Percentiles rank a stretch among this genome's conserved stretches.
phyloP scores from a whole-genome alignment of 148 eudicot genomes.

The Gaultheria prostrata region DNA sequence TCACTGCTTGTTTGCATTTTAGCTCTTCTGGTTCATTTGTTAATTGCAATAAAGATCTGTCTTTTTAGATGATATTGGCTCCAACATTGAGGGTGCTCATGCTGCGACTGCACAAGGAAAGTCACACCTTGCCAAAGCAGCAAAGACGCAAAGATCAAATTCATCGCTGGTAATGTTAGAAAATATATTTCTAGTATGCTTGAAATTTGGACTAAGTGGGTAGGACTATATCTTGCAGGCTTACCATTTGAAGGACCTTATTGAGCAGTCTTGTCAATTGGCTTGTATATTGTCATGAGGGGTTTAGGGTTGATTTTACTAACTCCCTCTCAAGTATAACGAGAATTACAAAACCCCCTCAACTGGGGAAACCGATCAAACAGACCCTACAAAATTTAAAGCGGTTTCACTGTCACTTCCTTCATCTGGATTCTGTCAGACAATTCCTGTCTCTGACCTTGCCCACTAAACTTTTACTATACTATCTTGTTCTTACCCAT shows the following conservation, averaged over 20 bases:
- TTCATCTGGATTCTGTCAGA: neutral
- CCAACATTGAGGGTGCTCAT: slow-evolving; percentile 69
- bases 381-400: neutral
- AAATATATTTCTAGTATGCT: neutral
- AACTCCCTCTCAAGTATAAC: neutral
- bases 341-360: neutral
- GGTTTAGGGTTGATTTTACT: neutral
- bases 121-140: slow-evolving; percentile 77
- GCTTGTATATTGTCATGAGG: neutral
- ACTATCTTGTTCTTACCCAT: neutral
- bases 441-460: neutral
- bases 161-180: slow-evolving; percentile 65
- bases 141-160: slow-evolving; percentile 83
- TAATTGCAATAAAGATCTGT: neutral
- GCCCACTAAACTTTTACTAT: neutral
- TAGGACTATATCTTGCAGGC: neutral
- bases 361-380: neutral
- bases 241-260: neutral
- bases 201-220: neutral
- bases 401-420: neutral
- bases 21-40: neutral
- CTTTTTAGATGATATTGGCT: slow-evolving; percentile 71
- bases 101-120: slow-evolving; percentile 76
- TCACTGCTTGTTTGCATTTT: neutral
- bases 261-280: neutral